Conservation (phyloP, 768 basidiomycete species). For the Lactarius akahatsu region DNA sequence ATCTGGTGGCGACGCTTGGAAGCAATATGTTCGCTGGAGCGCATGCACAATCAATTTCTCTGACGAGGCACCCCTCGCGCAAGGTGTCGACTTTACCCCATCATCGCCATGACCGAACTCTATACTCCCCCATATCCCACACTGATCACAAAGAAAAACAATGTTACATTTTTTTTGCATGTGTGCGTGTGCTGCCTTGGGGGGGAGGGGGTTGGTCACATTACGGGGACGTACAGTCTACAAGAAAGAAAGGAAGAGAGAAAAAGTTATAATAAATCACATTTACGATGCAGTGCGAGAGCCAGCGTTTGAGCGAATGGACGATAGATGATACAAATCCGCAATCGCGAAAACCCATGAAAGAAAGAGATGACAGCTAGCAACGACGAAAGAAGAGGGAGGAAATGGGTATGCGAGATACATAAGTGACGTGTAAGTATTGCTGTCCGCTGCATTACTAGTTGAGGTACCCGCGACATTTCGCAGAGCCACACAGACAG, state of each 20-base stretch:
- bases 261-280: slow-evolving; percentile 29
- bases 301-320: slow-evolving; percentile 34
- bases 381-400: slow-evolving; percentile 23
- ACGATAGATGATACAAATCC: slow-evolving; percentile 33
- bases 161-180: slow-evolving; percentile 24
- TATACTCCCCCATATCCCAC: neutral
- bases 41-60: slow-evolving; percentile 93
- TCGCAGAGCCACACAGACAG: slow-evolving; percentile 84
- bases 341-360: slow-evolving; percentile 26
- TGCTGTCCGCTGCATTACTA: slow-evolving; percentile 57
- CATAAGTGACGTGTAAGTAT: slow-evolving; percentile 29
- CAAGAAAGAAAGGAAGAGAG: slow-evolving; percentile 1
- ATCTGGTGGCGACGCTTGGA: slow-evolving; percentile 98
- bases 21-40: slow-evolving; percentile 92
- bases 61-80: slow-evolving; percentile 84
- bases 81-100: slow-evolving; percentile 82
- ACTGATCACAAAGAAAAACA: neutral
- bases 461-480: slow-evolving; percentile 95
- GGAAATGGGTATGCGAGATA: slow-evolving; percentile 33
- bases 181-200: slow-evolving; percentile 9
- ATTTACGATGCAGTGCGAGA: slow-evolving; percentile 30
- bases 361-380: slow-evolving; percentile 26
- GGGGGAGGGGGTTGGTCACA: slow-evolving; percentile 11
- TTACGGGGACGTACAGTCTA: slow-evolving; percentile 25
- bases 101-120: slow-evolving; percentile 31